Evolutionary conservation across 106 monocot genomes (phyloP).

Genomic region (Dendrobium nobile): DNA sequence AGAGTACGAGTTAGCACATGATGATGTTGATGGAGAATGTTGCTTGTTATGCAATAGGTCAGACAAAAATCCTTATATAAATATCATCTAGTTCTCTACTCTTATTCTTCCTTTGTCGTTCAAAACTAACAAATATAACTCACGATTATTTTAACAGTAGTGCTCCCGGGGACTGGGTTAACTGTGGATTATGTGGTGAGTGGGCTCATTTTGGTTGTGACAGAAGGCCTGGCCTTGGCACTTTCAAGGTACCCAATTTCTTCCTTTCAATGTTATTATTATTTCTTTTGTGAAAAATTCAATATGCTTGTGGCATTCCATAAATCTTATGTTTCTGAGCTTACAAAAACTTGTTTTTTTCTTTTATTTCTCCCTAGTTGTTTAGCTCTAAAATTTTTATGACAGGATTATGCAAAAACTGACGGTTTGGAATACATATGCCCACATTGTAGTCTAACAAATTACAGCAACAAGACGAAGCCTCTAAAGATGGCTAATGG

Average conservation of each 20-base stretch:
- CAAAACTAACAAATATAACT: neutral
- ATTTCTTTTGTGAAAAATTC: too few species aligned
- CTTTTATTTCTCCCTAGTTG: too few species aligned
- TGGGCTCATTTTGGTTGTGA: constrained; percentile 97
- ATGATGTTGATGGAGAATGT: constrained; percentile 90
- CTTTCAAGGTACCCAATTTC: constrained; percentile 60
- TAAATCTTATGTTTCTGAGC: too few species aligned
- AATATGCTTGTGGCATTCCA: too few species aligned
- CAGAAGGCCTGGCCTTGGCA: constrained; percentile 67
- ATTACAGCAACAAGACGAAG: constrained; percentile 41
- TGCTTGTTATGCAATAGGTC: constrained; percentile 85
- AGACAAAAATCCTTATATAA: neutral
- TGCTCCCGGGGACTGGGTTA: constrained; percentile 89
- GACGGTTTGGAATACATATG: constrained; percentile 90
- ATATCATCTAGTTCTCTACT: too few species aligned
- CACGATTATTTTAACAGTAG: constrained; percentile 44
- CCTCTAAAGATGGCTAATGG: constrained; percentile 57
- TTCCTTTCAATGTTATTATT: too few species aligned
- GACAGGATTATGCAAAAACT: constrained; percentile 84
- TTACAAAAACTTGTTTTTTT: too few species aligned
- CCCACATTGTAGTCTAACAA: constrained; percentile 74
- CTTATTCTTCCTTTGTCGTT: neutral
- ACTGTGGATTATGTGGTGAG: constrained; percentile 84
- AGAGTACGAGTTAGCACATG: constrained; percentile 91
- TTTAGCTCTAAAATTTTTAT: neutral